Base-by-base conservation (phyloP, 176 grass and related monocot genomes). In the Eragrostis curvula region DNA sequence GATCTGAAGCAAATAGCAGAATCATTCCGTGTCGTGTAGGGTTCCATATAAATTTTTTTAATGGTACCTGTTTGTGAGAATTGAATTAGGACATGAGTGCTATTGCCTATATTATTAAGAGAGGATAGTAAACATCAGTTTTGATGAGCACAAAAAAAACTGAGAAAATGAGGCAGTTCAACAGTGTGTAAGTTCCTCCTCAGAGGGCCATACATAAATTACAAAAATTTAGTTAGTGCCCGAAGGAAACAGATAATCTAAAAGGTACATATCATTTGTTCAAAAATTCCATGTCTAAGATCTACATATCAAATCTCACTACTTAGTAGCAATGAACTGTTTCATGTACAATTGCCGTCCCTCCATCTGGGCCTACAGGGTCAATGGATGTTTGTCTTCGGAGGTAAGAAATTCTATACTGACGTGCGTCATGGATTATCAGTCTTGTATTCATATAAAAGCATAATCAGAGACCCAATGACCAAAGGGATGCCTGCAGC, bases 1-100 rank as follows among this genome's bases (percentile, higher is more conserved):
- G 91, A 93, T 85, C 77, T 99, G 56, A 96, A 96, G 73, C 73
- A 91, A 74, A 99, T 99, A 48, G 93, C 96, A 55, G 81, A 91
- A 61, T 96, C 96, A 18, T 99, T 99, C 78, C 96, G 87, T 0
- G 89, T 96, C 12, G 77, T 93, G 47, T 96, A 93, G 84, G 73
- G 36, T 58, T 60, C 12, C 6, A 28, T 2, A 43, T 11, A 8
- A 32, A 51, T 51, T 13, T 63, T 2, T 36, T 42, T 67, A 62
- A 25, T 1, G 3, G n/a, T 21, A 1, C 43, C 25, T 88, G 51
- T 6, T 75, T 25, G 24, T 60, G 55, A 41, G 23, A 55, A 78
- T 46, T 62, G 20, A 60, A 20, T 12, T 77, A 36, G 66, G 28
- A 81, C 75, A 88, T 60, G 81, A 81, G 80, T 78, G 28, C 32